A percentile compares a stretch with the other conserved stretches of the same genome.
These are phyloP conservation scores for Sporisorium scitamineum DNA, from an alignment of 1,284 basidiomycete species.

Conservation along the genomic window DNA sequence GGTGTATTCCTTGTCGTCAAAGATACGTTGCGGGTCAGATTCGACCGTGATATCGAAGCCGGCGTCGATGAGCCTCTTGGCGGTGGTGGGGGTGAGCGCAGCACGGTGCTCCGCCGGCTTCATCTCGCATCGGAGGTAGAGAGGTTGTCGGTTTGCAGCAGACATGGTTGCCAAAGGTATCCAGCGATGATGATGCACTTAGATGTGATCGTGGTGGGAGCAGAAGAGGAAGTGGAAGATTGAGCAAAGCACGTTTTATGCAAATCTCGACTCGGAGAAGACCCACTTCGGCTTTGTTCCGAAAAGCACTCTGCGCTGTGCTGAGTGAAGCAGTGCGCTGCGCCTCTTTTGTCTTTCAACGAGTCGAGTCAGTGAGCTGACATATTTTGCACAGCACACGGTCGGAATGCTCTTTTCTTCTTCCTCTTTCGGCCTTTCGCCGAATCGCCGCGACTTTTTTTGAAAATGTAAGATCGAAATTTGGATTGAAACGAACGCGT, in stretches of 20 bases:
- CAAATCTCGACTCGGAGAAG: neutral
- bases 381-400: conserved; percentile 14
- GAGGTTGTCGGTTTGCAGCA: conserved; percentile 48
- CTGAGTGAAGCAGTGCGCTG: neutral
- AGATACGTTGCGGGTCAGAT: conserved; percentile 93
- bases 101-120: conserved; percentile 80
- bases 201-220: conserved; percentile 4
- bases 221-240: neutral
- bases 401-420: neutral
- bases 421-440: conserved; percentile 29
- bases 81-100: conserved; percentile 91
- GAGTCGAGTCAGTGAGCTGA: conserved; percentile 33
- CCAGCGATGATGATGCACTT: neutral
- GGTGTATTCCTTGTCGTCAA: conserved; percentile 85
- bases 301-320: neutral
- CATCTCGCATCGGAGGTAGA: conserved; percentile 68
- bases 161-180: conserved; percentile 9
- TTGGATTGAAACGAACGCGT: neutral
- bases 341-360: neutral
- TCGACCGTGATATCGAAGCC: conserved; percentile 94
- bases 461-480: conserved; percentile 16
- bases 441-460: conserved; percentile 20
- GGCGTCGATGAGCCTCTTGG: conserved; percentile 87
- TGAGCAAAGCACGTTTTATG: conserved; percentile 2
- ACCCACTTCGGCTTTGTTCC: conserved; percentile 17